Conservation (phyloP, 176 grass and related monocot species). For the Calamus simplicifolius region DNA sequence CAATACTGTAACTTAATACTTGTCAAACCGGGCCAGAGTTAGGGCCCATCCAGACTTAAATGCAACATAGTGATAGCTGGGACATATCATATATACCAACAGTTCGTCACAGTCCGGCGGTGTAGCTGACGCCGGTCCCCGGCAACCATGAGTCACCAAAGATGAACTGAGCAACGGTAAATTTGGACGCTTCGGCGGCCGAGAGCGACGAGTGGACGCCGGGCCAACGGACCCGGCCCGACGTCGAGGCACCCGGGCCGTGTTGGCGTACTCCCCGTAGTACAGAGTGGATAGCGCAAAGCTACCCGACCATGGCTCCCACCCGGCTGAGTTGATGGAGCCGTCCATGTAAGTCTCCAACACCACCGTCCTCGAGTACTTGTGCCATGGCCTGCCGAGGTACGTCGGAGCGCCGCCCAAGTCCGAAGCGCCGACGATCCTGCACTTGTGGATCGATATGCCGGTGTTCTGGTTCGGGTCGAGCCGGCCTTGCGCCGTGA, state of each 20-base stretch:
- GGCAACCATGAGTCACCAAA: constrained; percentile 41
- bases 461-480: constrained; percentile 74
- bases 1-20: too few species aligned
- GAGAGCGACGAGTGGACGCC: constrained; percentile 41
- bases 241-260: constrained; percentile 15
- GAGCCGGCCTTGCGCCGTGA: constrained; percentile 64
- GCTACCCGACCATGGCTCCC: constrained; percentile 49
- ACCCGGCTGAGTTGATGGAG: constrained; percentile 31
- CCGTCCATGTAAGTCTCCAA: constrained; percentile 37
- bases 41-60: too few species aligned
- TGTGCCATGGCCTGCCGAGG: constrained; percentile 62
- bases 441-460: constrained; percentile 59
- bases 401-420: constrained; percentile 39
- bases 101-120: constrained; percentile 27
- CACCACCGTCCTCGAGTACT: constrained; percentile 46
- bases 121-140: constrained; percentile 38
- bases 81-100: too few species aligned
- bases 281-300: constrained; percentile 42
- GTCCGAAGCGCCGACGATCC: constrained; percentile 32
- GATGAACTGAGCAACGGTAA: constrained; percentile 58
- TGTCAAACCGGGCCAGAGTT: too few species aligned
- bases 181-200: constrained; percentile 30
- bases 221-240: constrained; percentile 36
- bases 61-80: too few species aligned
- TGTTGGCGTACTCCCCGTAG: constrained; percentile 74